Conservation (phyloP, 345 rosid genomes). For the Eucalyptus albens region DNA sequence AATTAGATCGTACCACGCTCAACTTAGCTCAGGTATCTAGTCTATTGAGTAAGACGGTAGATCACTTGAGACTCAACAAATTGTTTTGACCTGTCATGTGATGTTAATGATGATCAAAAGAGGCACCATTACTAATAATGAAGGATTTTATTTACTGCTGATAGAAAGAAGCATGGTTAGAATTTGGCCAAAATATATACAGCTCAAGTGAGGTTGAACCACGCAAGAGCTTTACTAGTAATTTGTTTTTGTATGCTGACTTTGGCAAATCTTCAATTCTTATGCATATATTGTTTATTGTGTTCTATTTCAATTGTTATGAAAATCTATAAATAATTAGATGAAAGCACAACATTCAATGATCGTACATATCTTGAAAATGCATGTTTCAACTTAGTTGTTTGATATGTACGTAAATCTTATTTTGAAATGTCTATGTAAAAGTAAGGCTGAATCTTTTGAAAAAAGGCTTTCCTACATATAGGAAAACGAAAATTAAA, state of each 20-base stretch:
- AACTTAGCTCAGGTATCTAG: no score
- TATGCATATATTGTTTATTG: not conserved
- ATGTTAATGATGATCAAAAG: not conserved
- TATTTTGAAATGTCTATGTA: not conserved
- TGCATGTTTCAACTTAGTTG: not conserved
- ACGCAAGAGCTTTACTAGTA: not conserved
- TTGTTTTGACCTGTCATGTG: rapidly evolving
- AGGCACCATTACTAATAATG: not conserved
- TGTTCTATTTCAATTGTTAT: not conserved
- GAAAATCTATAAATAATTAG: not conserved
- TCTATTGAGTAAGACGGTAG: rapidly evolving
- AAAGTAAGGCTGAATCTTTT: not conserved
- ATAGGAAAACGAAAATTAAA: not conserved
- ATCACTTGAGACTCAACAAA: no score
- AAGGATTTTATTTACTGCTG: not conserved
- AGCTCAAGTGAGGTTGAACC: no score
- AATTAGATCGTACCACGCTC: no score
- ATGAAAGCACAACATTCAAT: not conserved
- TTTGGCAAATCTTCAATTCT: not conserved
- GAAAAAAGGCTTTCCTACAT: not conserved
- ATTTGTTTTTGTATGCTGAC: not conserved
- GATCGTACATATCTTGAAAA: not conserved
- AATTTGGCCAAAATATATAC: no score
- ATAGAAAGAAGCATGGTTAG: not conserved
- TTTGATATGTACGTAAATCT: not conserved